phyloP scores from a whole-genome alignment of 306 rosid genomes.

The Dalbergia cochinchinensis region DNA sequence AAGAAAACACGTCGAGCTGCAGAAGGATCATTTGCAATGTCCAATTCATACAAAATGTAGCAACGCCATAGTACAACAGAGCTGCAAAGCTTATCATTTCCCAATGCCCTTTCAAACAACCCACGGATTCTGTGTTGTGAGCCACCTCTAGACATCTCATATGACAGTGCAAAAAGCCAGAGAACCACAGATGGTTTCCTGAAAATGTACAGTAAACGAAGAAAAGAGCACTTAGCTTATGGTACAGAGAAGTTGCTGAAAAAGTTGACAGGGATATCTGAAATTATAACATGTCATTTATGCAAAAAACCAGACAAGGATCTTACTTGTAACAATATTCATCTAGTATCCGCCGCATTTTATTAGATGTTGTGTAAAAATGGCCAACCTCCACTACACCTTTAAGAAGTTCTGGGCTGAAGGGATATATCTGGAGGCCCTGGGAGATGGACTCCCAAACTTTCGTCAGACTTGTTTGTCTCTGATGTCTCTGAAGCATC shows the following conservation, averaged over 20 bases:
- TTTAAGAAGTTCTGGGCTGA: slow-evolving; percentile 75
- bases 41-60: slow-evolving; percentile 77
- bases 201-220: slow-evolving; percentile 44
- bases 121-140: slow-evolving; percentile 85
- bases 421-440: slow-evolving; percentile 88
- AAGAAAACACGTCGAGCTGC: slow-evolving; percentile 86
- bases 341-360: slow-evolving; percentile 81
- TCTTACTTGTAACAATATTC: slow-evolving; percentile 80
- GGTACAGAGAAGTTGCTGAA: neutral
- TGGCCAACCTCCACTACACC: slow-evolving; percentile 76
- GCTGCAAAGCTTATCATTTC: slow-evolving; percentile 59
- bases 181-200: slow-evolving; percentile 88
- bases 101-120: slow-evolving; percentile 85
- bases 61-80: slow-evolving; percentile 92
- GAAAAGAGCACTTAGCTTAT: slow-evolving; percentile 37
- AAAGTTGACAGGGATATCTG: neutral
- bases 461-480: slow-evolving; percentile 62
- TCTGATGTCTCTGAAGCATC: slow-evolving; percentile 79
- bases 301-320: slow-evolving; percentile 33
- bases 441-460: slow-evolving; percentile 79
- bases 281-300: slow-evolving; percentile 9
- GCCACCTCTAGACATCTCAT: slow-evolving; percentile 79
- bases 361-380: slow-evolving; percentile 75
- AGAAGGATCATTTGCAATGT: slow-evolving; percentile 64
- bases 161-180: slow-evolving; percentile 83